Conservation (phyloP, 208 protist species). For the Trypanosomatidae sp. region DNA sequence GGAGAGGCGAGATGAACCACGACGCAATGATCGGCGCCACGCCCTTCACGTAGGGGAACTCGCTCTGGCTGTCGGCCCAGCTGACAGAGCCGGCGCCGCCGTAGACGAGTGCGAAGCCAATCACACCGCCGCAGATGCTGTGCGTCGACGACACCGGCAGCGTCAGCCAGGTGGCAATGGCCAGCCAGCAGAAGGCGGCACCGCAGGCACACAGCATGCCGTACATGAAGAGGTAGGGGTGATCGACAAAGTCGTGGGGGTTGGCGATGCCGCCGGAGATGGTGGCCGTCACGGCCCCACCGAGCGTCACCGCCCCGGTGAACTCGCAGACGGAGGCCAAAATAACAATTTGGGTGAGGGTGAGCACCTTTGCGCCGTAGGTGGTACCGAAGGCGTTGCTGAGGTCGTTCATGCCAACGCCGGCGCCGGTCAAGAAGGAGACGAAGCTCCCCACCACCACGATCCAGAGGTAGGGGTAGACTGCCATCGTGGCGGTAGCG, state of each 20-base stretch:
- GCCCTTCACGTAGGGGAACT: constrained; percentile 74
- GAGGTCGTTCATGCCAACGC: constrained; percentile 91
- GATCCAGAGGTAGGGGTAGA: constrained; percentile 67
- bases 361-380: constrained; percentile 83
- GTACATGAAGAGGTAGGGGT: constrained; percentile 85
- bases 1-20: constrained; percentile 80
- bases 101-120: constrained; percentile 82
- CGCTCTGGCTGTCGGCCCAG: constrained; percentile 52
- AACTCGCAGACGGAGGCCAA: constrained; percentile 88
- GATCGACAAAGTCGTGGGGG: constrained; percentile 39
- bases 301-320: constrained; percentile 63
- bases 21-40: constrained; percentile 73
- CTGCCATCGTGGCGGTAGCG: too few species aligned
- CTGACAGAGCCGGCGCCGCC: constrained; percentile 54
- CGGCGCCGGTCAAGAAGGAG: constrained; percentile 71
- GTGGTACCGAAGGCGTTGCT: constrained; percentile 92
- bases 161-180: constrained; percentile 55
- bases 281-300: constrained; percentile 72
- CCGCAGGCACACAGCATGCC: constrained; percentile 74
- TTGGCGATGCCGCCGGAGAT: constrained; percentile 82
- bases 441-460: constrained; percentile 70
- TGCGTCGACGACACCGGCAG: constrained; percentile 82
- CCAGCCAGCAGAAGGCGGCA: constrained; percentile 71
- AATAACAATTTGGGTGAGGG: constrained; percentile 70
- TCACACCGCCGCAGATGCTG: constrained; percentile 81